A percentile compares a stretch with the other conserved stretches of the same genome.
phyloP scores from a whole-genome alignment of 441 rosid species.

The Hura crepitans region DNA sequence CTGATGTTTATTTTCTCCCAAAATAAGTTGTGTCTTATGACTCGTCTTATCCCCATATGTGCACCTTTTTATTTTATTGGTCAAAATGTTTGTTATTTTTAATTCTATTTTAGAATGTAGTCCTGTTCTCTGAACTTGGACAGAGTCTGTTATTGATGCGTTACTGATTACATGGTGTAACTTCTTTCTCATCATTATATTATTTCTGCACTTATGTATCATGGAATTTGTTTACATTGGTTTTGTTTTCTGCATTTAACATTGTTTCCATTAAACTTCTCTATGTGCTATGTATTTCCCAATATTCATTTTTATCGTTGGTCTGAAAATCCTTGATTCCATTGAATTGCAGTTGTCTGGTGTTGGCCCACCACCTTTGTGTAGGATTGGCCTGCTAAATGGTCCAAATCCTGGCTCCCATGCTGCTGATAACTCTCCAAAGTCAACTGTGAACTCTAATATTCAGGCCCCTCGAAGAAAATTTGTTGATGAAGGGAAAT shows the following conservation, averaged over 20 bases:
- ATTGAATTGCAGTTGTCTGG: slow-evolving; percentile 72
- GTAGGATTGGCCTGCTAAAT: slow-evolving; percentile 69
- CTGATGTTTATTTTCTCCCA: not conserved
- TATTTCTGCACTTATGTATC: not conserved
- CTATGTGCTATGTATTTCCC: slow-evolving; percentile 10
- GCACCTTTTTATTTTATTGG: not conserved
- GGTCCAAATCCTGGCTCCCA: slow-evolving; percentile 47
- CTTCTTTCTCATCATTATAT: not conserved
- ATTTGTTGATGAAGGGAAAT: slow-evolving; percentile 96
- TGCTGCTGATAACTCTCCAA: slow-evolving; percentile 58
- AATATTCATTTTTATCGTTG: slow-evolving; percentile 17
- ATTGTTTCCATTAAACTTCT: not conserved
- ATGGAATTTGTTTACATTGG: slow-evolving; percentile 10
- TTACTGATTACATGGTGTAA: not conserved
- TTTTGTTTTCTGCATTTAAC: not conserved
- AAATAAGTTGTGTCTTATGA: not conserved
- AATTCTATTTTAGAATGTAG: not conserved
- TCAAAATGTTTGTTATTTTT: not conserved
- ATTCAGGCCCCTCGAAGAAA: slow-evolving; percentile 95
- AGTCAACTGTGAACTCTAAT: slow-evolving; percentile 67
- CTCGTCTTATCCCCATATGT: not conserved
- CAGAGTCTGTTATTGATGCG: not conserved
- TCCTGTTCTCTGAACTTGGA: not conserved
- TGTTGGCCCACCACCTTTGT: slow-evolving; percentile 84
- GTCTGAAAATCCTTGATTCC: slow-evolving; percentile 23